Base-by-base conservation (phyloP, 2,329 filamentous ascomycete species). In the Huntiella savannae region DNA sequence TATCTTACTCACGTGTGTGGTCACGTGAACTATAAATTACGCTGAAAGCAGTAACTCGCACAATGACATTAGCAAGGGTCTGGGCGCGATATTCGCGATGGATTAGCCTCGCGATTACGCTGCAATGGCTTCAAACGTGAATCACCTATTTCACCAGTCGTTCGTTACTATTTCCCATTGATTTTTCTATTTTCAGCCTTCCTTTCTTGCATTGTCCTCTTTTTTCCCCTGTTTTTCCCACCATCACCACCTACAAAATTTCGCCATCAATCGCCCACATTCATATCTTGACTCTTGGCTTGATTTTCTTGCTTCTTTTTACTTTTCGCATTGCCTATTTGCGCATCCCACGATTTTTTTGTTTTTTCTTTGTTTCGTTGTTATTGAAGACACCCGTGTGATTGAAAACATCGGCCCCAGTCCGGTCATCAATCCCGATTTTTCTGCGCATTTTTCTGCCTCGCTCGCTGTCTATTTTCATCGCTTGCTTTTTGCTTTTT, bases 91-190 rank as follows among this genome's bases (percentile, higher is more conserved):
- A 40, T 33, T 49, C 47, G 37, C 42, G 47, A 49, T 49, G 46
- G 47, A 49, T 49, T 43, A 49, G 47, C 47, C 47, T 49, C 47
- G 47, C 47, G 42, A 45, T 49, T 33, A 28, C 13, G 32, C 39
- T 34, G 34, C 32, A 34, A 33, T 43, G 33, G 35, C 43, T 45
- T 45, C 36, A 39, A 34, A 45, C 35, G 6, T 33, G 37, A 39
- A 45, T 40, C 43, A 45, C 35, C 35, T 39, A 45, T 43, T 43
- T 43, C 32, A 43, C n/a, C 22, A 19, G 40, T 15, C 40, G 16
- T 16, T 33, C 15, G 32, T 43, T 43, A 15, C 13, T 10, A 16
- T 11, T 41, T 3, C 28, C 40, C 28, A 43, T 43, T 34, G 40
- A 43, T 43, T 17, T 13, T 16, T 10, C n/a, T 16, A 34, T 43